These are phyloP conservation scores for Lolium rigidum DNA, from an alignment of 176 grass and related monocot species.

Conservation along the genomic window DNA sequence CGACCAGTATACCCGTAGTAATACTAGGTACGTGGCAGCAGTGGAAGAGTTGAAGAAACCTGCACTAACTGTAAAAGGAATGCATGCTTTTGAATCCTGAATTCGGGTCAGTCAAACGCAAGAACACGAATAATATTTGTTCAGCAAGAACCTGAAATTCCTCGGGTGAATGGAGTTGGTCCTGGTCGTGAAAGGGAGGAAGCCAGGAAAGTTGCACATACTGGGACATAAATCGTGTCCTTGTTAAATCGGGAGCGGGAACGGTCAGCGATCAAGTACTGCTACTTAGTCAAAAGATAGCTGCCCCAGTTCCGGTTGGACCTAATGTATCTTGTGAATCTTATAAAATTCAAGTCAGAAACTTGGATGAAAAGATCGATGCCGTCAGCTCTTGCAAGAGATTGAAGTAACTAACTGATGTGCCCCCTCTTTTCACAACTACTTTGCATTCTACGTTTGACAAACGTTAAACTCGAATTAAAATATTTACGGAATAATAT, in stretches of 20 bases:
- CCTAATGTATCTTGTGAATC: background rate
- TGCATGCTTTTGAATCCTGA: slow-evolving; percentile 19
- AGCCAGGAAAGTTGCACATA: background rate
- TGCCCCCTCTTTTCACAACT: too few relatives aligned
- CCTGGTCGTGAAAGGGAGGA: slow-evolving; percentile 25
- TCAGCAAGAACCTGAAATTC: slow-evolving; percentile 34
- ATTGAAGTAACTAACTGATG: background rate
- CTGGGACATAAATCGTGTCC: background rate
- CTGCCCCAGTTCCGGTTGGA: background rate
- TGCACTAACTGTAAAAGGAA: background rate
- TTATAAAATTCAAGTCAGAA: background rate
- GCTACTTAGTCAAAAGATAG: slow-evolving; percentile 12
- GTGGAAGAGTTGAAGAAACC: slow-evolving; percentile 8
- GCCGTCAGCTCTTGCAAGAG: too few relatives aligned
- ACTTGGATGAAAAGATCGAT: background rate
- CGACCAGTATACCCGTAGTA: background rate
- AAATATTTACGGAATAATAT: too few relatives aligned
- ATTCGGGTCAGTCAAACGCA: slow-evolving; percentile 36
- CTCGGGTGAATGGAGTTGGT: background rate
- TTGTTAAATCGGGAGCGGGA: background rate
- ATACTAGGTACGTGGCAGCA: background rate
- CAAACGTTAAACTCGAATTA: too few relatives aligned
- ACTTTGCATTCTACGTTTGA: too few relatives aligned
- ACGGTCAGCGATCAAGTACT: background rate
- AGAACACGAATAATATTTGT: slow-evolving; percentile 24